Evolutionary conservation across 176 grass and related monocot genomes (phyloP), one percentile per base, ranked within the genome.

Genomic region (Triticum turgidum): DNA sequence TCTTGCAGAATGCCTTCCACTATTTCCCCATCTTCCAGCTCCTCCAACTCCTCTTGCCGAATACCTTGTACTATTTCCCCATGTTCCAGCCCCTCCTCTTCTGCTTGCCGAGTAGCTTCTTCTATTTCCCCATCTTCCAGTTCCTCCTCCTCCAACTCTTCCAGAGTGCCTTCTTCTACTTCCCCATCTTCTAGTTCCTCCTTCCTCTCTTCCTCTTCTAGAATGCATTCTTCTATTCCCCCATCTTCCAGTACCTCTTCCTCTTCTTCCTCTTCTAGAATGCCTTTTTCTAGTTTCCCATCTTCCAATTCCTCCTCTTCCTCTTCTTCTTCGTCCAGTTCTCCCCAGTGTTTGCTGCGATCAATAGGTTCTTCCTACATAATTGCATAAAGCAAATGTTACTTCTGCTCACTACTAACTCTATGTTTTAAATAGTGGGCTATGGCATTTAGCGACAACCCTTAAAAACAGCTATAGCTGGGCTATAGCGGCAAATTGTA

Each of bases 311-410:
- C 93, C 80, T 92, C 78, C 1, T 91, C 93, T 1, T 95, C 90
- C 35, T 92, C 93, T 1, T 95, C 89, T 56, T 91, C 91, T 62
- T 93, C 88, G 35, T 82, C 93, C 84, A 98, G 83, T 73, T 98
- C 96, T 91, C 87, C 96, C 93, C 93, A 98, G 80, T 96, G 87
- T 64, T 96, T 96, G 84, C 86, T 96, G 41, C 82, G 92, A 65
- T 94, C 96, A 83, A 90, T 87, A 37, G 96, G 96, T 38, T 94
- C 96, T 61, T 90, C 96, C 96, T 98, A 49, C 30, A 70, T 1
- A 51, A 82, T 52, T 32, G 17, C 51, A 21, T 0, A 61, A 61
- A 61, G 8, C 0, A 61, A 80, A 3, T 65, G 41, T n/a, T 15
- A 7, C 5, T 44, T 29, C 42, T 51, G 80, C 66, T 21, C 88